Conservation (phyloP, 331 rosid species). For the Phaseolus coccineus region DNA sequence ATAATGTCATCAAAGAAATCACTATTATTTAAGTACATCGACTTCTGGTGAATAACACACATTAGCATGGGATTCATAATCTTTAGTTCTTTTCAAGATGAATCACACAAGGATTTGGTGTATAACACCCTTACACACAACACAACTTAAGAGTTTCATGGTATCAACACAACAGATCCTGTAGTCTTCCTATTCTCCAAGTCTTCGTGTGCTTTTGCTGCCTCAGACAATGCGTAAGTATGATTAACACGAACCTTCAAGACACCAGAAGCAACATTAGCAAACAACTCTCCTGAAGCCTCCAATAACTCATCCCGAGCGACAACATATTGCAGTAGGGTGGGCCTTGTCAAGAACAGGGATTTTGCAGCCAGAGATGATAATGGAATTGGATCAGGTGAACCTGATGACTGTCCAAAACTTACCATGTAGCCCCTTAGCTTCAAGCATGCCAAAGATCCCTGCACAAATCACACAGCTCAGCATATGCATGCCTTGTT, state of each 20-base stretch:
- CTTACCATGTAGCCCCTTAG: constrained; percentile 83
- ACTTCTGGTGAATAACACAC: constrained; percentile 7
- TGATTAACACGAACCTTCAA: constrained; percentile 77
- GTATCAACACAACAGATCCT: constrained; percentile 81
- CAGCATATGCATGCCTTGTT: constrained; percentile 11
- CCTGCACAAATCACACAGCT: constrained; percentile 52
- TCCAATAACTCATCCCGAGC: constrained; percentile 72
- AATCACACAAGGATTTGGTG: constrained; percentile 8
- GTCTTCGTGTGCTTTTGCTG: constrained; percentile 79
- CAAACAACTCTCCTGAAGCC: constrained; percentile 74
- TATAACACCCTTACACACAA: not conserved
- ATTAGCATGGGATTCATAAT: not conserved
- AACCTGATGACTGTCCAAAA: constrained; percentile 91
- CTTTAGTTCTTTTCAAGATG: constrained; percentile 8
- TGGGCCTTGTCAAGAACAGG: constrained; percentile 80
- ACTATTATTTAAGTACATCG: not conserved
- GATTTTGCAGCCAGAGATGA: constrained; percentile 70
- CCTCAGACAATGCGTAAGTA: constrained; percentile 77
- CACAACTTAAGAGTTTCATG: constrained; percentile 43
- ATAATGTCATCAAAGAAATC: not conserved
- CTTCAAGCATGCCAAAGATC: constrained; percentile 80
- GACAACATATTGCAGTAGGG: constrained; percentile 61
- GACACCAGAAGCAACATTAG: constrained; percentile 59
- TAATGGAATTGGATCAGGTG: constrained; percentile 80
- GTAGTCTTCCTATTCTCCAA: constrained; percentile 75